Evolutionary conservation across 345 rosid species (phyloP), one percentile per base, ranked within the genome.

Genomic region (Gossypium stocksii): DNA sequence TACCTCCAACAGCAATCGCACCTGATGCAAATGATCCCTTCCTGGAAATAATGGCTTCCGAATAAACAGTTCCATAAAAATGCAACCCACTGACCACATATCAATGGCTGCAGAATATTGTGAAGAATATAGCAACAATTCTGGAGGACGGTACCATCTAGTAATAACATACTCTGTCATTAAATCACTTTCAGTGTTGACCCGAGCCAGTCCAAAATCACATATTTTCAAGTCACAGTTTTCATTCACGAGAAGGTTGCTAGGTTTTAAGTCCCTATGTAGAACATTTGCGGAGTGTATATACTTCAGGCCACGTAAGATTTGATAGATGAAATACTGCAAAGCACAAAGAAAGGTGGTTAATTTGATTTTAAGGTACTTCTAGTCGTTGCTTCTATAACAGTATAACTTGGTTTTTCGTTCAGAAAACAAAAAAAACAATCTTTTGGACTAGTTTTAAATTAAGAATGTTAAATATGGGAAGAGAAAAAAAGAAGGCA

Each of bases 61-160:
- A 78, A 85, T 90, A 85, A 91, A 78, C 82, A 89, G 59, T 79
- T 94, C 98, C 94, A 92, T 85, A 78, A 92, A 94, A 70, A 94
- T 83, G 76, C 98, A 94, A 49, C 98, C 98, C 45, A 93, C 99
- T 57, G 98, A 93, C 99, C 99, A 96, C 22, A 96, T 92, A 87
- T 96, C 99, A 70, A 96, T 96, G 15, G 98, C 95, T 56, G 91
- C 82, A 14, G 95, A 92, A 69, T 92, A 94, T 74, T 88, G 90
- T 71, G 88, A 86, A 41, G 97, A 91, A 83, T 88, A 87, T 67
- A 94, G 76, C 59, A 94, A 70, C 78, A 94, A 87, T 81, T 94
- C 98, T 2, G 98, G 98, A 60, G 99, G 93, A 10, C 99, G 91
- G 76, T 96, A 96, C 99, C 99, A 96, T 77, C 99, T 91, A 17